phyloP scores from a whole-genome alignment of 1,139 yeast genomes.

The Kurtzmaniella quercitrusa region DNA sequence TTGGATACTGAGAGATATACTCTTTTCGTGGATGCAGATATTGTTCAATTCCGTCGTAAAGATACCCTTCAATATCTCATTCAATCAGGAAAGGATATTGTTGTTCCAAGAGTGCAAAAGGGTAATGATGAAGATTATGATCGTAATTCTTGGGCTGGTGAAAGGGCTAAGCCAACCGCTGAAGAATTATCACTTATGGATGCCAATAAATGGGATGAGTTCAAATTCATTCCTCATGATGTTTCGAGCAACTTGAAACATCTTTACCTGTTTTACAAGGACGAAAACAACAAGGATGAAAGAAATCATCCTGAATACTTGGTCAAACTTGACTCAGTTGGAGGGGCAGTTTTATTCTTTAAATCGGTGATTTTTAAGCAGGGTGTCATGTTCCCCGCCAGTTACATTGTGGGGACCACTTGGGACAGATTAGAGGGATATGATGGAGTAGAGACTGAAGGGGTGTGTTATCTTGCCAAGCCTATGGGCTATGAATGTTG shows the following conservation, averaged over 20 bases:
- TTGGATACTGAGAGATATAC: conserved; percentile 28
- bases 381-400: conserved; percentile 45
- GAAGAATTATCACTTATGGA: conserved; percentile 32
- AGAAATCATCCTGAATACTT: conserved; percentile 15
- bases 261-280: conserved; percentile 20
- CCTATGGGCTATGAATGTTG: conserved; percentile 41
- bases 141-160: conserved; percentile 46
- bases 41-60: conserved; percentile 23
- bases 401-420: conserved; percentile 41
- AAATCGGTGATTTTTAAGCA: conserved; percentile 39
- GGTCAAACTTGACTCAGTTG: conserved; percentile 42
- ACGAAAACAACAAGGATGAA: conserved; percentile 12
- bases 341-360: conserved; percentile 45
- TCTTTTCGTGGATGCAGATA: conserved; percentile 44
- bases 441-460: conserved; percentile 54
- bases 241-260: conserved; percentile 27
- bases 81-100: conserved; percentile 31
- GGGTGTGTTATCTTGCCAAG: conserved; percentile 45
- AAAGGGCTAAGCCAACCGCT: conserved; percentile 30
- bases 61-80: conserved; percentile 30
- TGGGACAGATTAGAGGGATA: conserved; percentile 48
- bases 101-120: conserved; percentile 35
- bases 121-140: conserved; percentile 34
- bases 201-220: conserved; percentile 26
- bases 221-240: conserved; percentile 38